Percentiles rank a stretch among this genome's conserved stretches.
phyloP scores from a whole-genome alignment of 495 filamentous ascomycete species.

The Podospora australis region DNA sequence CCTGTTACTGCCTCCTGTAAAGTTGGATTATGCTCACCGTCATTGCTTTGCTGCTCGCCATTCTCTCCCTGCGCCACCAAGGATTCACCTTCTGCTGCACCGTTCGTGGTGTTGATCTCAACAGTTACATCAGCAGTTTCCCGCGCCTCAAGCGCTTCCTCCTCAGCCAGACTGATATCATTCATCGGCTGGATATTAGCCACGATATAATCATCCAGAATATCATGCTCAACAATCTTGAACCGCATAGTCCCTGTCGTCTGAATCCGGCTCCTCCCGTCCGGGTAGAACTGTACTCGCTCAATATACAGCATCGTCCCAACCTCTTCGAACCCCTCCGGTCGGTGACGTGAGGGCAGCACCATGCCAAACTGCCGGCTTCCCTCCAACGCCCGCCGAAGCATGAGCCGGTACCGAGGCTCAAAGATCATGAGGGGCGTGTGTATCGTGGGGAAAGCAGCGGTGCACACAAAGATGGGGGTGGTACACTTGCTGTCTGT shows the following conservation, averaged over 20 bases:
- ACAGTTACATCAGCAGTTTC: constrained; percentile 45
- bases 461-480: constrained; percentile 74
- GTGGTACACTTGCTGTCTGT: no score
- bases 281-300: constrained; percentile 62
- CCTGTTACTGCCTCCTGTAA: no score
- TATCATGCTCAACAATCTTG: constrained; percentile 53
- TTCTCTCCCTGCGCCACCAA: no score
- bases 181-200: constrained; percentile 67
- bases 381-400: constrained; percentile 67
- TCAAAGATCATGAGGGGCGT: constrained; percentile 89
- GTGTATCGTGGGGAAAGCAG: constrained; percentile 75
- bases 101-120: no score
- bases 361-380: constrained; percentile 76
- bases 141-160: constrained; percentile 63
- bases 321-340: no score
- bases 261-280: constrained; percentile 76
- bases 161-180: constrained; percentile 73
- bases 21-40: no score
- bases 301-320: constrained; percentile 73
- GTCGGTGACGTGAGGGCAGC: no score
- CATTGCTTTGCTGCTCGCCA: no score
- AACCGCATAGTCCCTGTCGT: constrained; percentile 72
- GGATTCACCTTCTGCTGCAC: no score
- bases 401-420: constrained; percentile 82
- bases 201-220: constrained; percentile 70